A percentile compares a stretch with the other conserved stretches of the same genome.
These are phyloP conservation scores for Lipomyces chichibuensis DNA, from an alignment of 805 yeast genomes.

Conservation along the genomic window DNA sequence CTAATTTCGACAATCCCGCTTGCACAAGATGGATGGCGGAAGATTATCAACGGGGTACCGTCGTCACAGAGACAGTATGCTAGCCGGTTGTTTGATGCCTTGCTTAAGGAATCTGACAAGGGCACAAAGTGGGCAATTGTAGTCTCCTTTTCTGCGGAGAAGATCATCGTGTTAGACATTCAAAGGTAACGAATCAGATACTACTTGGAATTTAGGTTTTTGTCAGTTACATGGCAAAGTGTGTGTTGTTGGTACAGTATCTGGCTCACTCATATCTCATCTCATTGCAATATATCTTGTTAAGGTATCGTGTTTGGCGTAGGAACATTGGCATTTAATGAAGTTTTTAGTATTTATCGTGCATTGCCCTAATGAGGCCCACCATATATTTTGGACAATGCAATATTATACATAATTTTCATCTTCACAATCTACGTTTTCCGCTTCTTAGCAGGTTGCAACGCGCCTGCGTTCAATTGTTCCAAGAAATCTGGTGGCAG, in stretches of 20 bases:
- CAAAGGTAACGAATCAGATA: conserved; percentile 42
- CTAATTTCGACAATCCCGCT: conserved; percentile 78
- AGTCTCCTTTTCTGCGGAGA: conserved; percentile 76
- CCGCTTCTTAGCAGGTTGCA: conserved; percentile 25
- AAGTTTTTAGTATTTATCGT: background rate
- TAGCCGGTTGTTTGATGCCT: conserved; percentile 67
- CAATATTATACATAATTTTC: background rate
- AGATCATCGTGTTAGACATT: conserved; percentile 66
- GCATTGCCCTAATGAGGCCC: background rate
- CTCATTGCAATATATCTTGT: background rate
- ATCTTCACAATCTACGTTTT: conserved; percentile 6
- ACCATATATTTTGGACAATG: background rate
- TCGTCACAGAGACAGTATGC: conserved; percentile 81
- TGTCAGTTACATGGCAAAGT: background rate
- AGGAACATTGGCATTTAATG: background rate
- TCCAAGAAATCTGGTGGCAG: conserved; percentile 43
- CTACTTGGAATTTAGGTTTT: background rate
- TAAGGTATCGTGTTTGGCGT: conserved; percentile 2
- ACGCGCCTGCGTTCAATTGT: conserved; percentile 21
- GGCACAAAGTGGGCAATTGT: conserved; percentile 80
- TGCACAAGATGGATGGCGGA: conserved; percentile 68
- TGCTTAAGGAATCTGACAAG: conserved; percentile 52
- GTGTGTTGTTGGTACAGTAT: background rate
- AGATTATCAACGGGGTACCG: conserved; percentile 80
- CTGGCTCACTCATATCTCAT: background rate